Conservation (phyloP, 306 rosid species). For the Luffa aegyptiaca region DNA sequence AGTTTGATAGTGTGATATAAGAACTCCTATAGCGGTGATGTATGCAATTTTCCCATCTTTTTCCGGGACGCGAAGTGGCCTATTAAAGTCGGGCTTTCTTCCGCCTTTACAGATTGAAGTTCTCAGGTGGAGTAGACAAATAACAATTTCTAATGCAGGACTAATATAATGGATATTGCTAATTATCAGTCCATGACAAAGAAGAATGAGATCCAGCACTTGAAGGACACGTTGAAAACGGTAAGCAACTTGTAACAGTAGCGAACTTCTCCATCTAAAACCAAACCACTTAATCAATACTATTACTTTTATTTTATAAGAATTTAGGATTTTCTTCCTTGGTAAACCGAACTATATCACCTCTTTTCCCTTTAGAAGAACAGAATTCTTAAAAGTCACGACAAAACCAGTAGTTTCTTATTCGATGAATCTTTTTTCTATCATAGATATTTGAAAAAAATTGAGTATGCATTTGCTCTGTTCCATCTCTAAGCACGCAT, state of each 20-base stretch:
- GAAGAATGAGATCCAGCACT: slow-evolving; percentile 56
- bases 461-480: neutral
- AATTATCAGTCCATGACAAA: slow-evolving; percentile 33
- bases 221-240: slow-evolving; percentile 44
- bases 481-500: neutral
- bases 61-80: neutral
- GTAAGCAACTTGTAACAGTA: slow-evolving; percentile 25
- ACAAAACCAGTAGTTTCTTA: neutral
- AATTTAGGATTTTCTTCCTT: neutral
- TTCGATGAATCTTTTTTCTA: neutral
- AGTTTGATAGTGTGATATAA: neutral
- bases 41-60: neutral
- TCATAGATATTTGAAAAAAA: neutral
- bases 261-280: neutral
- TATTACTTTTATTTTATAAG: neutral
- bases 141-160: slow-evolving; percentile 38
- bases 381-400: neutral
- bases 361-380: neutral
- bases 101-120: neutral
- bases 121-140: slow-evolving; percentile 3
- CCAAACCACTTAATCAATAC: neutral
- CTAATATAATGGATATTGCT: slow-evolving; percentile 46
- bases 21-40: neutral
- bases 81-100: neutral
- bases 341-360: neutral